Base-by-base conservation (phyloP, 345 rosid genomes). In the Syzygium oleosum region DNA sequence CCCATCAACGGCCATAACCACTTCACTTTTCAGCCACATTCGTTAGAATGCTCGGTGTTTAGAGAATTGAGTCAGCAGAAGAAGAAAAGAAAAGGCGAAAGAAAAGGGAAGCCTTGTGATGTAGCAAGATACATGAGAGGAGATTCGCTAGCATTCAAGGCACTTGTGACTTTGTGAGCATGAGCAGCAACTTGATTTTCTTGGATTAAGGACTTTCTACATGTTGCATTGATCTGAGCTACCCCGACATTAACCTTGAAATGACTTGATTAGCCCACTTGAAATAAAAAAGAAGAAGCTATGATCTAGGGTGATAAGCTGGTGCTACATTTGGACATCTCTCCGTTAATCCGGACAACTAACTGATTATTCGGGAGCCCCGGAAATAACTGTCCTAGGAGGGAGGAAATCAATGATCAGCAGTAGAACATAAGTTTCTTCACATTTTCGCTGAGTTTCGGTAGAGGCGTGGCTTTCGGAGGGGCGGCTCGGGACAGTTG, bases 391-490 rank as follows among this genome's bases (percentile, higher is more conserved):
- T 5, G 61, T 73, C 49, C 80, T 73, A 17, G 80, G 5, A 73
- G 49, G 49, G 46, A 34, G 80, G 25, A 34, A 34, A 73, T 59
- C 38, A 84, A 86, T 46, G 43, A 87, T 94, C 93, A 97, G 92
- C 99, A 97, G 87, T 96, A 97, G 89, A 97, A 97, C 99, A 97
- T 97, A 38, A 97, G 97, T 73, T 95, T 95, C 93, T 92, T 96
- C 17, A 97, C 92, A 88, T 95, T 97, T 87, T 97, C 99, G 89
- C 96, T 94, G 52, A 96, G 90, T 91, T 93, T 95, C 1, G 99
- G 99, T 5, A 97, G 85, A 52, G 99, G 99, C 15, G 94, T 87
- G 5, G 98, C 93, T 92, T 93, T 97, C 0, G 96, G 99, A n/a
- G 99, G 98, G 58, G 92, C 94, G 1, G 93, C 92, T 52, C 99